Conservation (phyloP, 805 yeast genomes). For the Candida qinlingensis region DNA sequence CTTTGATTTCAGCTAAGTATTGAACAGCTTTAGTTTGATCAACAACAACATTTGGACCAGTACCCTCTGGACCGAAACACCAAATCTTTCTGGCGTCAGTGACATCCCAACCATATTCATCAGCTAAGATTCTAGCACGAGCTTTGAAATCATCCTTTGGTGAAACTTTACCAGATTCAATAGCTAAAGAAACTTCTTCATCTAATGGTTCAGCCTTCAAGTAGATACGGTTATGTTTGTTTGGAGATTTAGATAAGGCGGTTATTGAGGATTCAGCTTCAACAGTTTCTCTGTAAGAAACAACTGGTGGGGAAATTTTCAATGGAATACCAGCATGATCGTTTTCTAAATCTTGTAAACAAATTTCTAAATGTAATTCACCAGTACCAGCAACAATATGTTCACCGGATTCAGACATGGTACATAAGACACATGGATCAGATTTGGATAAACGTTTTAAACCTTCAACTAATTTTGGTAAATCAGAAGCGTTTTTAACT, state of each 20-base stretch:
- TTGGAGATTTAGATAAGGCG: conserved; percentile 98
- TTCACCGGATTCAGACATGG: conserved; percentile 94
- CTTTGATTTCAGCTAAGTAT: conserved; percentile 98
- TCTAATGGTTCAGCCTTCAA: conserved; percentile 94
- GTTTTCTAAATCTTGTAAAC: conserved; percentile 91
- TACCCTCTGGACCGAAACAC: conserved; percentile 99
- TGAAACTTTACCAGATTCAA: conserved; percentile 86
- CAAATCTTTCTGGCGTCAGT: conserved; percentile 99
- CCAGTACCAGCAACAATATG: conserved; percentile 99
- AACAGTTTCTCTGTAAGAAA: conserved; percentile 98
- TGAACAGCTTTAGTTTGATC: conserved; percentile 99
- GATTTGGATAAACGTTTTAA: conserved; percentile 99
- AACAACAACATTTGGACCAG: conserved; percentile 97
- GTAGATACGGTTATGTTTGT: conserved; percentile 99
- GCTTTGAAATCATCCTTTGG: conserved; percentile 98
- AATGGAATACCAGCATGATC: conserved; percentile 99
- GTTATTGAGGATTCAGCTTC: conserved; percentile 87
- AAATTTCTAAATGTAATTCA: conserved; percentile 98
- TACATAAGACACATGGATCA: conserved; percentile 94
- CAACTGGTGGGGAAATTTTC: conserved; percentile 96
- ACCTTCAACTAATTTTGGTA: conserved; percentile 99
- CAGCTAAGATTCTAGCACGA: conserved; percentile 98
- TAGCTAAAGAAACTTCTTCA: conserved; percentile 89
- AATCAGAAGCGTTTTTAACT: conserved; percentile 98
- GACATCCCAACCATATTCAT: conserved; percentile 99